Conservation (phyloP, 1,284 basidiomycete genomes). For the Uromyces viciae-fabae region DNA sequence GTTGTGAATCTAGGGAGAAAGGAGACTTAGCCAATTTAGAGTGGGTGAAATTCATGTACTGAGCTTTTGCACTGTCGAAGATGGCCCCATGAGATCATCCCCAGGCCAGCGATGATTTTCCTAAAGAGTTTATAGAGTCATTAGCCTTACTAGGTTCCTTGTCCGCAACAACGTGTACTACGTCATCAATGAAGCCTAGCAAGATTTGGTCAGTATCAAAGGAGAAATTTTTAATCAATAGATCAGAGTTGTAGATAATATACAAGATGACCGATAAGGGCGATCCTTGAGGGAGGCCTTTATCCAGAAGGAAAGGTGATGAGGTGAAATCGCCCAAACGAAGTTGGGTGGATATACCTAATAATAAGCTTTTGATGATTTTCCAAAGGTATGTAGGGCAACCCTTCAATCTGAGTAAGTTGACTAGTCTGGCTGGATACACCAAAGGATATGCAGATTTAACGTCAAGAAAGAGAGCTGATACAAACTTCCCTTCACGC, state of each 20-base stretch:
- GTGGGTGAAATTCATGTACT: constrained; percentile 4
- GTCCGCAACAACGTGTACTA: background rate
- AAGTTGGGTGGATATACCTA: background rate
- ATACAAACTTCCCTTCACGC: constrained; percentile 11
- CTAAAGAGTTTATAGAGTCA: background rate
- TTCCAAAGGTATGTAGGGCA: constrained; percentile 10
- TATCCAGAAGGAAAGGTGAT: background rate
- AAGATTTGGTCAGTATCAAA: background rate
- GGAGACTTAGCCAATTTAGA: background rate
- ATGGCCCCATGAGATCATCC: background rate
- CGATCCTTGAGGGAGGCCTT: constrained; percentile 27
- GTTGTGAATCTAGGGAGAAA: background rate
- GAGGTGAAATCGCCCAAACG: background rate
- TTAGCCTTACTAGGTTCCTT: background rate
- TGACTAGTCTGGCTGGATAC: background rate
- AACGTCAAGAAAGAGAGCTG: background rate
- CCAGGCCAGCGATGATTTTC: background rate
- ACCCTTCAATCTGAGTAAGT: background rate
- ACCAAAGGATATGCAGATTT: constrained; percentile 20
- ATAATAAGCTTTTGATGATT: background rate
- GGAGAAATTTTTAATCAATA: background rate
- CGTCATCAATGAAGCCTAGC: background rate
- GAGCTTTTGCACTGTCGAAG: constrained; percentile 25
- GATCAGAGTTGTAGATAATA: constrained; percentile 18
- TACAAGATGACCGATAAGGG: constrained; percentile 14